Evolutionary conservation across 2,329 filamentous ascomycete species (phyloP), one percentile per base, ranked within the genome.

Genomic region (Trichoderma sp.): DNA sequence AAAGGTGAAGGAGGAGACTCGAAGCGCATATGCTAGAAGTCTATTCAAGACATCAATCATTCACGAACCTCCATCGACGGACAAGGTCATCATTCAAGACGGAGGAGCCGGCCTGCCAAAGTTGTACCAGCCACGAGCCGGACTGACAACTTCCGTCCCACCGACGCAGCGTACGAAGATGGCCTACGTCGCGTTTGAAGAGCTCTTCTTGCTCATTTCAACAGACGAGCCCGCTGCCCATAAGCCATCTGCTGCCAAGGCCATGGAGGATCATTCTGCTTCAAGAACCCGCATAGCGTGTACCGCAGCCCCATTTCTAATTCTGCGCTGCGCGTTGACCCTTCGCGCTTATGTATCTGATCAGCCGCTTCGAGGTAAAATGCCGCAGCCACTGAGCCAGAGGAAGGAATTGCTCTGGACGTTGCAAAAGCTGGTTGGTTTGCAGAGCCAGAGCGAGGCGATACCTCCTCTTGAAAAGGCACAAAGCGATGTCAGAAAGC

Each of bases 281-380:
- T 80, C 85, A 12, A 84, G 86, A 72, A 81, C 88, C 53, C 86
- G 89, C 14, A 89, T 98, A 18, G 92, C 95, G 0, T 88, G 90
- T 78, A 92, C 92, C 4, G 89, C 91, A 0, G 91, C 93, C 0
- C 94, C 94, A 0, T 95, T 93, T 77, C 86, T 98, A 3, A 91
- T 98, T 58, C 84, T 97, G 2, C 90, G 96, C 3, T 90, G 92
- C 14, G 94, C 93, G 0, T 84, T 97, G 18, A 91, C 93, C 0
- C 83, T 98, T n/a, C 91, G 93, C 71, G 86, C 91, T 1, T 98
- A 97, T 79, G 91, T 97, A 60, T 93, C 94, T 4, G 96, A 99
- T 80, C 95, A 98, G 78, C 95, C 95, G 1, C 84, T 99, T 24
- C 88, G 96, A 15, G 95, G 96, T 0, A 88, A 91, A 64, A 96